Evolutionary conservation across 2,329 filamentous ascomycete species (phyloP).

Genomic region (Venturiaceae sp.): DNA sequence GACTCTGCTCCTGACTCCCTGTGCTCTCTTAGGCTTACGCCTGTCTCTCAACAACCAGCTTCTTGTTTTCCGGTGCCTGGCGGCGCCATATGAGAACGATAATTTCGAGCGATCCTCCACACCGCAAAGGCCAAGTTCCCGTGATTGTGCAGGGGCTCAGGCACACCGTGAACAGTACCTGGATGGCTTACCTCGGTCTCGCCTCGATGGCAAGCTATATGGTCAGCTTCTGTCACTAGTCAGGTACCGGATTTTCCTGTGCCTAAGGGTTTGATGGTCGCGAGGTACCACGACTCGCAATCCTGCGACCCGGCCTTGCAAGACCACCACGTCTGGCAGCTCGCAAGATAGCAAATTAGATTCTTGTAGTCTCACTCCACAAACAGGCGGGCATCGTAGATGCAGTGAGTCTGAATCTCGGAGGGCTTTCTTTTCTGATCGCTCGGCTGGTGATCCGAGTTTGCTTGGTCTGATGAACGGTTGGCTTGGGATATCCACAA

Average conservation of each 20-base stretch:
- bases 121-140: no score
- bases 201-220: not conserved
- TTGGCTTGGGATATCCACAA: not conserved
- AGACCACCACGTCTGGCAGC: not conserved
- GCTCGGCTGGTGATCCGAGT: not conserved
- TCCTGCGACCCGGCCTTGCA: not conserved
- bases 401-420: not conserved
- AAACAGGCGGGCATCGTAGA: not conserved
- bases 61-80: not conserved
- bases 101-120: not conserved
- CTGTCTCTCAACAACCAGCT: not conserved
- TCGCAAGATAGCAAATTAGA: not conserved
- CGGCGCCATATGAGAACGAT: not conserved
- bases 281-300: not conserved
- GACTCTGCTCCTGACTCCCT: not conserved
- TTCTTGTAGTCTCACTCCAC: not conserved
- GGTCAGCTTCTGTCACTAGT: not conserved
- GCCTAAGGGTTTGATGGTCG: not conserved
- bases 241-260: not conserved
- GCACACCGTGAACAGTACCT: not conserved
- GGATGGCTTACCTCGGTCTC: not conserved
- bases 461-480: not conserved
- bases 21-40: no score
- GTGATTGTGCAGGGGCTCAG: not conserved
- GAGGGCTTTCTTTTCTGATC: not conserved